Evolutionary conservation across 1,284 basidiomycete genomes (phyloP).

Genomic region (Ustilago nuda): DNA sequence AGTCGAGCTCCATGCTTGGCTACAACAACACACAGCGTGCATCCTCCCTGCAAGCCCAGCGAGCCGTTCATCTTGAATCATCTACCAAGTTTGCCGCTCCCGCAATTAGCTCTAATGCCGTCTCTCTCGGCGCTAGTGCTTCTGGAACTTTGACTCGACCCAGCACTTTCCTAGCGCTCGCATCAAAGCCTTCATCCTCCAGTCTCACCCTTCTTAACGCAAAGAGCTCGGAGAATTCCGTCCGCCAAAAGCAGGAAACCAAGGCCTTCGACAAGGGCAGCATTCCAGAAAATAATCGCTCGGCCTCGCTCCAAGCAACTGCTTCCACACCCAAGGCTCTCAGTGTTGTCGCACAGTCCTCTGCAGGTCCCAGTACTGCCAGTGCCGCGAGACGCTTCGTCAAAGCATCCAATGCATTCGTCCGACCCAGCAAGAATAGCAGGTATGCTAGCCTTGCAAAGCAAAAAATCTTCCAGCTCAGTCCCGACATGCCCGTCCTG

Average conservation of each 20-base stretch:
- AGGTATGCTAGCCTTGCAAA: conserved; percentile 6
- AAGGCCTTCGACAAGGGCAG: not conserved
- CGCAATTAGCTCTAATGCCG: not conserved
- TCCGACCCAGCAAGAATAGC: conserved; percentile 1
- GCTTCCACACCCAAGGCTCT: conserved; percentile 8
- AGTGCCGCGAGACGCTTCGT: not conserved
- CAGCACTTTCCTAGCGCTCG: conserved; percentile 4
- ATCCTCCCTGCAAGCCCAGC: not conserved
- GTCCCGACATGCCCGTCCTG: conserved; percentile 12
- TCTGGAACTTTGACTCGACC: not conserved
- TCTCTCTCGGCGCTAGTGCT: not conserved
- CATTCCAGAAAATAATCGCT: not conserved
- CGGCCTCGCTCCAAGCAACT: conserved; percentile 11
- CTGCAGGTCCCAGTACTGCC: not conserved
- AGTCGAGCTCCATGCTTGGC: conserved; percentile 13
- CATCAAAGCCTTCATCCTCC: conserved; percentile 19
- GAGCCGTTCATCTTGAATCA: not conserved
- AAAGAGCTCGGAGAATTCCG: not conserved
- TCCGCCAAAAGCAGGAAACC: not conserved
- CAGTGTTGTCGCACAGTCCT: not conserved
- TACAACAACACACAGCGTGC: not conserved
- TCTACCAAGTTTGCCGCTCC: conserved; percentile 27
- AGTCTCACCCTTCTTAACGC: not conserved
- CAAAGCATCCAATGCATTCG: not conserved
- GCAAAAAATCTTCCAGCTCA: conserved; percentile 11